Base-by-base conservation (phyloP, 768 basidiomycete genomes). In the Boletellus ananiceps region DNA sequence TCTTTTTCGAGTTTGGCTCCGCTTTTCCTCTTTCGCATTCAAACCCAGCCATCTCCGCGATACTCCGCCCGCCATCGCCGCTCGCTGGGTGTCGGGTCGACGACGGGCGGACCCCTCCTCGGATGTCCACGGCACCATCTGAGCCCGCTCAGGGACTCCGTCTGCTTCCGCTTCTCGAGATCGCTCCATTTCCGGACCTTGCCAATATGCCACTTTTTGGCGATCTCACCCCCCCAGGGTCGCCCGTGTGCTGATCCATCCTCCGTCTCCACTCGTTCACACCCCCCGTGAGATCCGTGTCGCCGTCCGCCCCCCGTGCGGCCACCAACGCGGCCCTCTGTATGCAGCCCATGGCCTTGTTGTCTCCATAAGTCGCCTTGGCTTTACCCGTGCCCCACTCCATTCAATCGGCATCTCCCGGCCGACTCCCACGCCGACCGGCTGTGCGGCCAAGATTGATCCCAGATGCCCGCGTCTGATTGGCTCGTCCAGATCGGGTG, bases 1-100 rank as follows among this genome's bases (percentile, higher is more conserved):
- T 62, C 62, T 65, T 60, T 61, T 66, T 62, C 59, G 37, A 51
- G 59, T 70, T 55, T 68, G 54, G 57, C 56, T 67, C 68, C 68
- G 66, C 51, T 55, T 46, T 61, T 40, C 56, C 60, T 44, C 29
- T 50, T 59, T 36, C 2, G n/a, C 47, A 25, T 68, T 63, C 0
- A 54, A 29, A 44, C 66, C 46, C 66, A 50, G 67, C 33, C 0
- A 51, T 43, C 66, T 62, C 66, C 57, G 66, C 66, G 66, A 67
- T 21, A 8, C 48, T 46, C 41, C 35, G 47, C 35, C 13, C 12
- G 14, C 40, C 56, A 35, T 55, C 29, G 34, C 44, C 47, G 13
- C 54, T 52, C 64, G 62, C 64, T 58, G 58, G 50, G 54, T 50
- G 39, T 40, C 23, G 46, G 25, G 23, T 7, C 23, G 23, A 25